A percentile compares a stretch with the other conserved stretches of the same genome.
Conservation (phyloP, 148 eudicot species). For the Drosera capensis region DNA sequence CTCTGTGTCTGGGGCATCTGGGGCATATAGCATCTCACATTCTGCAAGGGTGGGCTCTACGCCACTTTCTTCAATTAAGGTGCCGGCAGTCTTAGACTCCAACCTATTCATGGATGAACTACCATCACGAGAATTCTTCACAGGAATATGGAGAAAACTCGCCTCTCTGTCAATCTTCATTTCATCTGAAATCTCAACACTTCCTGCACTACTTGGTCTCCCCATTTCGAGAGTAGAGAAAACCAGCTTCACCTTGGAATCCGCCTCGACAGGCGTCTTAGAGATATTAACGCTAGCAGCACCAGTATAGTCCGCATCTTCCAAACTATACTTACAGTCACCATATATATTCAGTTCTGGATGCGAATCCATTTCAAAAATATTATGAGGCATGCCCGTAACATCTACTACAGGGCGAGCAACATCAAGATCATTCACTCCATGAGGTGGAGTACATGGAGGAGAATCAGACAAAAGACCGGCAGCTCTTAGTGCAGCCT, state of each 20-base stretch:
- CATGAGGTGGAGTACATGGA: conserved; percentile 48
- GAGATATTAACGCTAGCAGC: conserved; percentile 29
- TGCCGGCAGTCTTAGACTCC: conserved; percentile 12
- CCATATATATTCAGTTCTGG: conserved; percentile 91
- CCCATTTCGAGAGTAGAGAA: conserved; percentile 40
- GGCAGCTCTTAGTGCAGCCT: conserved; percentile 69
- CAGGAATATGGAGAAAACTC: conserved; percentile 11
- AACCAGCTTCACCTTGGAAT: conserved; percentile 65
- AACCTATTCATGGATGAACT: conserved; percentile 8
- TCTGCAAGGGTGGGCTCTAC: conserved; percentile 52
- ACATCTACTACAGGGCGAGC: conserved; percentile 10
- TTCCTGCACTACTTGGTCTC: conserved; percentile 11
- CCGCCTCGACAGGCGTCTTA: conserved; percentile 32
- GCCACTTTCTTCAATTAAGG: conserved; percentile 21
- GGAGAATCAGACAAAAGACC: conserved; percentile 90
- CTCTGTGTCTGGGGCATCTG: conserved; percentile 91
- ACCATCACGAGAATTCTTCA: conserved; percentile 11
- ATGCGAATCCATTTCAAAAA: conserved; percentile 62
- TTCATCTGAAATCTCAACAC: conserved; percentile 11
- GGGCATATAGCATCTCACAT: conserved; percentile 88
- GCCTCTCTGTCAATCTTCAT: conserved; percentile 3
- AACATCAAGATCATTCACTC: conserved; percentile 11
- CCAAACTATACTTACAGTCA: conserved; percentile 84
- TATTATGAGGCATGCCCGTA: conserved; percentile 32
- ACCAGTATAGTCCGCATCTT: conserved; percentile 64